These are phyloP conservation scores for Spongiforma sp. DNA, from an alignment of 1,284 basidiomycete species.

Conservation along the genomic window DNA sequence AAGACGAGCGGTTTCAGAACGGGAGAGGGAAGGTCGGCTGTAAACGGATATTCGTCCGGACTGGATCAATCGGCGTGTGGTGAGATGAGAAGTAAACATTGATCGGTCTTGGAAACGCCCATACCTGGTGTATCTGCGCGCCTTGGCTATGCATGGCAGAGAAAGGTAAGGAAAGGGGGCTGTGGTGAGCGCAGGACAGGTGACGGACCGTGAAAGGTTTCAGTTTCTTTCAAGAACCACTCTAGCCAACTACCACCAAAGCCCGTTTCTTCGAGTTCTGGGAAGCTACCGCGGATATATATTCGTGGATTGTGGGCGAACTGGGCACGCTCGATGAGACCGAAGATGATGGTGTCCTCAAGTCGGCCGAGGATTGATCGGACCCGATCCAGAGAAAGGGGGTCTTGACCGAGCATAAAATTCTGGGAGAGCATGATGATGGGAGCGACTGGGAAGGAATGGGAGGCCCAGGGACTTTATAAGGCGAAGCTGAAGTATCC, in stretches of 20 bases:
- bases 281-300: slow-evolving; percentile 83
- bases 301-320: slow-evolving; percentile 95
- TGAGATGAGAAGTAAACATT: slow-evolving; percentile 9
- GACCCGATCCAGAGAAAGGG: slow-evolving; percentile 87
- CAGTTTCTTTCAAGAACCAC: slow-evolving; percentile 97
- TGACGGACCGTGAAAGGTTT: slow-evolving; percentile 88
- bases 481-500: no score
- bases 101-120: slow-evolving; percentile 19
- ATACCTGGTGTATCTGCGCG: slow-evolving; percentile 89
- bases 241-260: slow-evolving; percentile 92
- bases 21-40: slow-evolving; percentile 80
- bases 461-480: no score
- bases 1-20: slow-evolving; percentile 80
- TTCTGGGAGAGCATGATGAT: slow-evolving; percentile 67
- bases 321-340: slow-evolving; percentile 95
- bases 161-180: neutral
- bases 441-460: neutral
- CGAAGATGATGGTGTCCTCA: slow-evolving; percentile 99
- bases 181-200: slow-evolving; percentile 2
- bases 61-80: slow-evolving; percentile 43
- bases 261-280: slow-evolving; percentile 71
- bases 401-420: slow-evolving; percentile 73
- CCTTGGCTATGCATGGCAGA: slow-evolving; percentile 72
- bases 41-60: slow-evolving; percentile 98
- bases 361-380: slow-evolving; percentile 87